These are phyloP conservation scores for Calonectria hawksworthii DNA, from an alignment of 2,329 filamentous ascomycete genomes.

Conservation along the genomic window DNA sequence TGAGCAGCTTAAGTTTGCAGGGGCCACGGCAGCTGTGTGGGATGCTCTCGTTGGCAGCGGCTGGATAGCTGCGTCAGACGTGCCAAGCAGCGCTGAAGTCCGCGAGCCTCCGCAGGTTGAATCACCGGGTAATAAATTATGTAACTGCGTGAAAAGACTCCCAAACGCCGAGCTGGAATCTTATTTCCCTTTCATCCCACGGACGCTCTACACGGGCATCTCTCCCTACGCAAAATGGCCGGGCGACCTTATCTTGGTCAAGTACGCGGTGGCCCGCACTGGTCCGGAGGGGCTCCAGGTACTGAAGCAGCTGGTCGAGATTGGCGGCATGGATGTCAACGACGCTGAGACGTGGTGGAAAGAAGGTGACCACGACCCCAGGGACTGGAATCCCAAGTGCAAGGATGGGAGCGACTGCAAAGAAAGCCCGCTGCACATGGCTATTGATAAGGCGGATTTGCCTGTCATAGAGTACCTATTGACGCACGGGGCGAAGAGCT, in stretches of 20 bases:
- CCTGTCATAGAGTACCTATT: conserved; percentile 14
- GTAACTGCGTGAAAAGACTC: not conserved
- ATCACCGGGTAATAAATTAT: not conserved
- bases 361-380: conserved; percentile 19
- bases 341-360: conserved; percentile 24
- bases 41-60: not conserved
- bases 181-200: conserved; percentile 18
- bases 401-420: conserved; percentile 17
- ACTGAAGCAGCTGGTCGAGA: conserved; percentile 19
- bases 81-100: not conserved
- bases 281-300: conserved; percentile 13
- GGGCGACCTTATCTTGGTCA: conserved; percentile 9
- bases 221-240: conserved; percentile 26
- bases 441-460: conserved; percentile 20
- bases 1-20: not conserved
- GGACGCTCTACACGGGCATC: conserved; percentile 15
- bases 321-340: conserved; percentile 29
- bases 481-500: conserved; percentile 21
- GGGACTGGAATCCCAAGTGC: conserved; percentile 25
- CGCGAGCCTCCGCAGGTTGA: not conserved
- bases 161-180: conserved; percentile 9
- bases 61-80: not conserved
- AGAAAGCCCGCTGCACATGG: conserved; percentile 24
- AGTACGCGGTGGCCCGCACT: conserved; percentile 12
- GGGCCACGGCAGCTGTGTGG: not conserved